phyloP scores from a whole-genome alignment of 805 yeast species.

The Ogataea pini region DNA sequence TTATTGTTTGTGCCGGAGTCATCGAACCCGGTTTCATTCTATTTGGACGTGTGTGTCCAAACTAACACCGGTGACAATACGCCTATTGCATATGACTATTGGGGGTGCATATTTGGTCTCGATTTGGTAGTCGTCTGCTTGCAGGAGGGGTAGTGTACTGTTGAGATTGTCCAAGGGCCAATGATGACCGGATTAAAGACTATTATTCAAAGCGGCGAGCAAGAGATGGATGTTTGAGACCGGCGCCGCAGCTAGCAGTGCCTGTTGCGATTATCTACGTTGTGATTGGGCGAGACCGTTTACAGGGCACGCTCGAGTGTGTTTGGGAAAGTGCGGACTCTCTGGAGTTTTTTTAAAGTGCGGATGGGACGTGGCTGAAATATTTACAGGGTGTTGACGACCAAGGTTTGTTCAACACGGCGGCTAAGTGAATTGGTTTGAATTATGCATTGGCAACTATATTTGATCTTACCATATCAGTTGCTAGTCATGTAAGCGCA shows the following conservation, averaged over 20 bases:
- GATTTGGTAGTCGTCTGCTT: constrained; percentile 1
- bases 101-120: constrained; percentile 14
- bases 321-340: not conserved
- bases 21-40: constrained; percentile 5
- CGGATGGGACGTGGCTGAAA: constrained; percentile 1
- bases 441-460: too few relatives aligned
- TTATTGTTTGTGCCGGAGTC: constrained; percentile 2
- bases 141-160: constrained; percentile 11
- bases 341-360: not conserved
- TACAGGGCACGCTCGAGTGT: not conserved
- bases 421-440: too few relatives aligned
- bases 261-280: not conserved
- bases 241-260: constrained; percentile 2
- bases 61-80: not conserved
- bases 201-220: constrained; percentile 1
- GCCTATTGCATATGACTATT: constrained; percentile 9
- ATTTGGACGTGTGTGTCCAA: not conserved
- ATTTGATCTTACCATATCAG: too few relatives aligned
- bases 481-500: not conserved
- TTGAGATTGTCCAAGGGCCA: constrained; percentile 6
- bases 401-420: too few relatives aligned
- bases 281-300: constrained; percentile 1
- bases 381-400: not conserved
- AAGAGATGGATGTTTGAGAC: not conserved
- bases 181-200: constrained; percentile 11